phyloP scores from a whole-genome alignment of 805 yeast genomes.

The Pichia paraexigua region DNA sequence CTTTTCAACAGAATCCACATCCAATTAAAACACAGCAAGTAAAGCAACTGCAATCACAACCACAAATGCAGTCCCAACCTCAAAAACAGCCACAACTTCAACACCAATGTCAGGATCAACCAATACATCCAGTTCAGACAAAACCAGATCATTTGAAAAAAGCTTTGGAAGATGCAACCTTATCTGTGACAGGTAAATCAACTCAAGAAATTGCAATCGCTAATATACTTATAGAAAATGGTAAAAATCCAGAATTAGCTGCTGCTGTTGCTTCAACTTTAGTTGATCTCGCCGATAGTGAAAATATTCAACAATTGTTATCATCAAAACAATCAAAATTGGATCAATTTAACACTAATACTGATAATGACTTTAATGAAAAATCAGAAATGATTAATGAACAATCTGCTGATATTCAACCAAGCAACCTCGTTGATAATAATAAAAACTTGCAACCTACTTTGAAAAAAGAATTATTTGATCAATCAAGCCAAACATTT shows the following conservation, averaged over 20 bases:
- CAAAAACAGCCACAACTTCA: not conserved
- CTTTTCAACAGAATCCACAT: not conserved
- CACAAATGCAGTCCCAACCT: not conserved
- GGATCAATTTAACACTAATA: not conserved
- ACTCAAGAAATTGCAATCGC: constrained; percentile 43
- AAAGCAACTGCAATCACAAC: not conserved
- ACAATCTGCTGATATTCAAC: not conserved
- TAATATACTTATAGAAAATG: constrained; percentile 40
- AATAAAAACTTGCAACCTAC: not conserved
- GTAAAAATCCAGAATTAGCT: constrained; percentile 40
- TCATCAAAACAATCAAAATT: not conserved
- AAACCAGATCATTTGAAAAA: constrained; percentile 25
- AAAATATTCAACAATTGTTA: constrained; percentile 10
- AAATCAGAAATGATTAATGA: not conserved
- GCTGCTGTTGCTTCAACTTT: constrained; percentile 21
- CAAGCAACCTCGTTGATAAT: not conserved
- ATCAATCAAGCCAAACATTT: not conserved
- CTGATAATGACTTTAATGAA: constrained; percentile 4
- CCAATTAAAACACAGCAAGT: not conserved
- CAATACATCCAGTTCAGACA: not conserved
- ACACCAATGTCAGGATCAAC: not conserved
- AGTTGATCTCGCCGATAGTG: constrained; percentile 17
- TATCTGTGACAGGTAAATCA: constrained; percentile 49
- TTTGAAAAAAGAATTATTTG: not conserved
- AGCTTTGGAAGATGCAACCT: constrained; percentile 48